These are phyloP conservation scores for Harringtonia lauricola DNA, from an alignment of 2,329 filamentous ascomycete genomes.

Conservation along the genomic window DNA sequence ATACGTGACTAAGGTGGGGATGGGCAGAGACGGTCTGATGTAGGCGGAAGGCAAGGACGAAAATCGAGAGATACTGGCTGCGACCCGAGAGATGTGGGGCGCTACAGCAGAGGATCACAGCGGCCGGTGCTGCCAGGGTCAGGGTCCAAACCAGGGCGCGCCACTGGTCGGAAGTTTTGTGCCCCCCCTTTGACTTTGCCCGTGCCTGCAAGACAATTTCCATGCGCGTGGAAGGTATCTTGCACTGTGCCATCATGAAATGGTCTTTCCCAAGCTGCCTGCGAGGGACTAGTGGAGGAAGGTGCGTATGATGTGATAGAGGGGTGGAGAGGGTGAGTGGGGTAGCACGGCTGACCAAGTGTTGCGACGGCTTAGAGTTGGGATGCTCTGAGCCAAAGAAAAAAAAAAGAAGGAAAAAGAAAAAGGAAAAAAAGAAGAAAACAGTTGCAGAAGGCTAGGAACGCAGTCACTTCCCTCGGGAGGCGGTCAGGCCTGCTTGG, in stretches of 20 bases:
- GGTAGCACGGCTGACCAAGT: background rate
- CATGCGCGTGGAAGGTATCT: background rate
- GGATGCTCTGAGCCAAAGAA: background rate
- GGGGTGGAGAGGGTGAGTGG: slow-evolving; percentile 3
- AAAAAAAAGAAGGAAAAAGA: background rate
- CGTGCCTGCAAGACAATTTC: background rate
- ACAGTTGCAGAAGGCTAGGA: no score
- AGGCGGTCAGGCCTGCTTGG: no score
- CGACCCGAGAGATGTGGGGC: background rate
- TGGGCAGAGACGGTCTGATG: background rate
- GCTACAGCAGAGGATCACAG: background rate
- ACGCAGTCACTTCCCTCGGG: no score
- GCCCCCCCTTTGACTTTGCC: background rate
- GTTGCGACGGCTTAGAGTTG: background rate
- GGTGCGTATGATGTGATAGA: slow-evolving; percentile 5
- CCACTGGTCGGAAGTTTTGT: no score
- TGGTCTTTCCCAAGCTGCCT: background rate
- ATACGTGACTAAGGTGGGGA: slow-evolving; percentile 1
- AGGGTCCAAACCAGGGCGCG: no score
- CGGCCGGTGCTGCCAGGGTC: background rate
- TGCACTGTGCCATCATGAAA: background rate
- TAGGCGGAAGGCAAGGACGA: background rate
- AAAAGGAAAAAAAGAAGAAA: background rate
- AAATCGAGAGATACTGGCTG: background rate
- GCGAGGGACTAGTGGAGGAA: background rate